Evolutionary conservation across 441 rosid genomes (phyloP).

Genomic region (Adansonia grandidieri): DNA sequence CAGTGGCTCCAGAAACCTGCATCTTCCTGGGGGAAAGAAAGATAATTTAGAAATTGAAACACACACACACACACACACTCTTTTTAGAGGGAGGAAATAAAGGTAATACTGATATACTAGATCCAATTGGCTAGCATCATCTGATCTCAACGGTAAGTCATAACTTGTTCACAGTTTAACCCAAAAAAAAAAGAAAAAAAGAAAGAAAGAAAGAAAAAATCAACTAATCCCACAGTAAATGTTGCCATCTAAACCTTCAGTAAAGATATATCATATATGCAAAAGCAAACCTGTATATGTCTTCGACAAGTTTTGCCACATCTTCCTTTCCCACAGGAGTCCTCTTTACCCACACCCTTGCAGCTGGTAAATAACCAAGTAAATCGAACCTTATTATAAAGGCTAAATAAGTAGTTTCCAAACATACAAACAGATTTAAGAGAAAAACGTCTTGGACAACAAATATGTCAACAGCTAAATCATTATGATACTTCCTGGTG

Average conservation of each 20-base stretch:
- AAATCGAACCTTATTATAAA: conserved; percentile 20
- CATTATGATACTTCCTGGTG: too few species aligned
- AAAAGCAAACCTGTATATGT: conserved; percentile 71
- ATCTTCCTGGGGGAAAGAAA: conserved; percentile 64
- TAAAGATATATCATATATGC: neutral
- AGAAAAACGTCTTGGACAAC: neutral
- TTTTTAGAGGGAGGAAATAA: neutral
- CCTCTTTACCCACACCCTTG: conserved; percentile 76
- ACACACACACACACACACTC: too few species aligned
- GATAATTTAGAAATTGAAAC: conserved; percentile 4
- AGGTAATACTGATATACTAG: neutral
- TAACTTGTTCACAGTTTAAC: neutral
- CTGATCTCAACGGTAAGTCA: neutral
- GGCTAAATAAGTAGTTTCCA: conserved; percentile 11
- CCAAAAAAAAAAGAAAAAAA: neutral
- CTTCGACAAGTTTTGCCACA: conserved; percentile 91
- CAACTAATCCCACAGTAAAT: neutral
- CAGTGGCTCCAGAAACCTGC: conserved; percentile 91
- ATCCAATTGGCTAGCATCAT: neutral
- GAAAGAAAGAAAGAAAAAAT: neutral
- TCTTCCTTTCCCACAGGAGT: conserved; percentile 71
- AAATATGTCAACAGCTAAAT: neutral
- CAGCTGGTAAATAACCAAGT: conserved; percentile 41
- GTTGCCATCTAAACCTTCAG: conserved; percentile 5
- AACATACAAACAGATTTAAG: neutral